Conservation (phyloP, 805 yeast genomes). For the Candida morakotiae region DNA sequence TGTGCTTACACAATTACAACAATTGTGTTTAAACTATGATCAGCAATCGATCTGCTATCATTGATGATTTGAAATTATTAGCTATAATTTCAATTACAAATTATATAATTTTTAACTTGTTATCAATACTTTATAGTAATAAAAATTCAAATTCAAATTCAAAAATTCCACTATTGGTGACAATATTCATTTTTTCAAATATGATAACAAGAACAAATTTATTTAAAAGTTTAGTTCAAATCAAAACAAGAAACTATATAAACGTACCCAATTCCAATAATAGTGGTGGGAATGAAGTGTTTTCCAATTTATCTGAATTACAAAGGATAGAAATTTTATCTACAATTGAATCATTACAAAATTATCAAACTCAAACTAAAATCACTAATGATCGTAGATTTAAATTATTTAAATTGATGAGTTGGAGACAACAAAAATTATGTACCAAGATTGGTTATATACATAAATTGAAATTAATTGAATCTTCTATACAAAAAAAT, state of each 20-base stretch:
- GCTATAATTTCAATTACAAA: slow-evolving; percentile 13
- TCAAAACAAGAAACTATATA: not conserved
- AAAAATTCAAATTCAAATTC: too few species aligned
- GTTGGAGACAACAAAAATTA: slow-evolving; percentile 53
- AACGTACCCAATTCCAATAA: not conserved
- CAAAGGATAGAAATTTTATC: slow-evolving; percentile 29
- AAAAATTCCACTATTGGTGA: slow-evolving; percentile 22
- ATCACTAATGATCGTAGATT: slow-evolving; percentile 44
- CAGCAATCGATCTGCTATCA: too few species aligned
- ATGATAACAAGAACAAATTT: slow-evolving; percentile 26
- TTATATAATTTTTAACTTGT: slow-evolving; percentile 16
- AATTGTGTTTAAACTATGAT: too few species aligned
- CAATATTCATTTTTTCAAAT: slow-evolving; percentile 28
- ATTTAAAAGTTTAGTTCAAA: slow-evolving; percentile 14
- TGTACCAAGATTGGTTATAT: slow-evolving; percentile 52
- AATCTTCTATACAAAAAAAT: slow-evolving; percentile 45
- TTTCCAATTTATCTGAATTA: slow-evolving; percentile 9
- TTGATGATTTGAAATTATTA: slow-evolving; percentile 16
- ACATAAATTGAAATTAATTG: slow-evolving; percentile 47
- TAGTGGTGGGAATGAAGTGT: not conserved
- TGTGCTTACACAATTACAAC: not conserved
- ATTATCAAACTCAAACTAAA: slow-evolving; percentile 36
- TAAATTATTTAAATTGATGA: slow-evolving; percentile 42
- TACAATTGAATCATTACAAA: slow-evolving; percentile 45
- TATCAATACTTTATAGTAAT: slow-evolving; percentile 13